Conservation (phyloP, 768 basidiomycete species). For the Tremella yokohamensis region DNA sequence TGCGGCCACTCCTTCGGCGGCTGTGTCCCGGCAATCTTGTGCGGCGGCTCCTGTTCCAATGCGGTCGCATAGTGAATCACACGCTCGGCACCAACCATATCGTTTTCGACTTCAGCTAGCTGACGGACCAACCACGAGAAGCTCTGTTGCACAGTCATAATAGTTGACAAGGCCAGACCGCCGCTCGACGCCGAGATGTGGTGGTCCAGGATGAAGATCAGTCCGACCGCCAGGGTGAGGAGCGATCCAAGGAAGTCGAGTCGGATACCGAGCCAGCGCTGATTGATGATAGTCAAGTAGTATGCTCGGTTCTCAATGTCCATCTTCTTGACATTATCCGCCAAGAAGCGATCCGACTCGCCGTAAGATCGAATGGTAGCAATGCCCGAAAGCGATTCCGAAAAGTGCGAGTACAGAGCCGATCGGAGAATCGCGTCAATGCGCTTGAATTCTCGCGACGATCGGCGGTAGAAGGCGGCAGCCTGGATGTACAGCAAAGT, state of each 20-base stretch:
- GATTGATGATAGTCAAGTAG: conserved; percentile 79
- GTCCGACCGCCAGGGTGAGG: conserved; percentile 71
- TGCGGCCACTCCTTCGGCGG: conserved; percentile 70
- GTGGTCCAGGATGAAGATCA: conserved; percentile 71
- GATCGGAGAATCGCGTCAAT: conserved; percentile 78
- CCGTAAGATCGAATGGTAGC: conserved; percentile 85
- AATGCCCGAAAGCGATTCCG: conserved; percentile 80
- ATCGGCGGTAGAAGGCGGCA: conserved; percentile 77
- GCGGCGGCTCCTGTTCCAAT: conserved; percentile 76
- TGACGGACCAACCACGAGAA: conserved; percentile 50
- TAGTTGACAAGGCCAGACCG: conserved; percentile 74
- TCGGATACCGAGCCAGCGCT: conserved; percentile 78
- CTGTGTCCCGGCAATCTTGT: conserved; percentile 61
- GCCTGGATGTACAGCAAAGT: conserved; percentile 64
- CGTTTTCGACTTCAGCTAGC: conserved; percentile 73
- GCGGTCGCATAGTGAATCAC: conserved; percentile 67
- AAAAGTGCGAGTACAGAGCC: conserved; percentile 85
- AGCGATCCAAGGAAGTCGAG: conserved; percentile 80
- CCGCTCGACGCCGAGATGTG: conserved; percentile 79
- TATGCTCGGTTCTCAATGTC: conserved; percentile 83
- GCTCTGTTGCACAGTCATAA: conserved; percentile 64
- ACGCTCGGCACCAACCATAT: conserved; percentile 71
- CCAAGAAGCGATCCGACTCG: conserved; percentile 68
- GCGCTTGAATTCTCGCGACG: conserved; percentile 77
- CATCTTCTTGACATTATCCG: conserved; percentile 69